A percentile compares a stretch with the other conserved stretches of the same genome.
phyloP scores from a whole-genome alignment of 1,284 basidiomycete species.

The Erythrobasidium hasegawianum region DNA sequence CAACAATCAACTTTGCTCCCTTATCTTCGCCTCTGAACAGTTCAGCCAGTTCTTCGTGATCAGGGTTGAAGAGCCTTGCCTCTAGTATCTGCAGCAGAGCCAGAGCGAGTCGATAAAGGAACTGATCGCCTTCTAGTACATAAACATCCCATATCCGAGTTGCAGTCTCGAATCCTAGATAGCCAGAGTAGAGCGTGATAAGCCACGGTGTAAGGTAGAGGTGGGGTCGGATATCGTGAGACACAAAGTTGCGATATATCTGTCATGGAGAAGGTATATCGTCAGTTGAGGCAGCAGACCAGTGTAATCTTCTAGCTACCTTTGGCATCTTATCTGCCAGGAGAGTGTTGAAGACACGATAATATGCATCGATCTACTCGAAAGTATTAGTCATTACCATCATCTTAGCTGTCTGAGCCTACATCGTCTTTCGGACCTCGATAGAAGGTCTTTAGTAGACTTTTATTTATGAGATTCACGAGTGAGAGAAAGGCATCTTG shows the following conservation, averaged over 20 bases:
- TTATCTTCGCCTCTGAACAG: slow-evolving; percentile 50
- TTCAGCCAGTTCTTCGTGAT: slow-evolving; percentile 66
- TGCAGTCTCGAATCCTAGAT: slow-evolving; percentile 44
- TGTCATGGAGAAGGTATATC: no score
- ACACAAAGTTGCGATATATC: slow-evolving; percentile 85
- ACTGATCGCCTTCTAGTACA: slow-evolving; percentile 78
- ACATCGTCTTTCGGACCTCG: slow-evolving; percentile 75
- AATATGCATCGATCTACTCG: slow-evolving; percentile 47
- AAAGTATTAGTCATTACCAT: background rate
- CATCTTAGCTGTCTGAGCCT: slow-evolving; percentile 48
- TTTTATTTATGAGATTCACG: slow-evolving; percentile 80
- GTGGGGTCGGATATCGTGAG: slow-evolving; percentile 75
- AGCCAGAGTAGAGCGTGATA: slow-evolving; percentile 58
- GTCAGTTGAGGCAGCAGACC: no score
- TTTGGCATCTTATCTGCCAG: slow-evolving; percentile 89
- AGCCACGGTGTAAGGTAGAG: slow-evolving; percentile 73
- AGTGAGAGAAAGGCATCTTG: slow-evolving; percentile 76
- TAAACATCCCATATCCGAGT: slow-evolving; percentile 56
- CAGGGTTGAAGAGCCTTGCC: slow-evolving; percentile 78
- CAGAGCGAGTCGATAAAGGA: slow-evolving; percentile 74
- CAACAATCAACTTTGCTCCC: slow-evolving; percentile 43
- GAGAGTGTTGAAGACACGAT: slow-evolving; percentile 81
- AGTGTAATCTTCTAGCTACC: slow-evolving; percentile 58
- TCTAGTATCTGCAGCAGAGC: slow-evolving; percentile 81
- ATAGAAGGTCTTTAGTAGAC: slow-evolving; percentile 80